phyloP scores from a whole-genome alignment of 1,139 yeast genomes.

The Blastobotrys serpentis region DNA sequence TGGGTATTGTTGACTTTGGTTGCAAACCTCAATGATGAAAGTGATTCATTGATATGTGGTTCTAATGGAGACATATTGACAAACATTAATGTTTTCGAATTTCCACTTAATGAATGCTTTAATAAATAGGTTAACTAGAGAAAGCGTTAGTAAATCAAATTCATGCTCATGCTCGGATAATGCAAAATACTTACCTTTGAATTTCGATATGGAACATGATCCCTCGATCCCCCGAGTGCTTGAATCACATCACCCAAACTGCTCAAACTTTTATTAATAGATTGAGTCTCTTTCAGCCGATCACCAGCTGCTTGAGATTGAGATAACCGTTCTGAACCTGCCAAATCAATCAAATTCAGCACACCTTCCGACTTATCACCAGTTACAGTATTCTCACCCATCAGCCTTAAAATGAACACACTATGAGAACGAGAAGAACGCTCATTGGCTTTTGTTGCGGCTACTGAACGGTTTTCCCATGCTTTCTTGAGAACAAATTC shows the following conservation, averaged over 20 bases:
- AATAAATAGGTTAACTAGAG: conserved; percentile 65
- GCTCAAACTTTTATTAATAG: conserved; percentile 85
- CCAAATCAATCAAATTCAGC: conserved; percentile 74
- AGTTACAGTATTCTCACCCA: conserved; percentile 54
- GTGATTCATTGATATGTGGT: conserved; percentile 67
- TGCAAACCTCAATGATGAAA: conserved; percentile 87
- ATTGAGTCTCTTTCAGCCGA: conserved; percentile 80
- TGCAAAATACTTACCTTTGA: conserved; percentile 42
- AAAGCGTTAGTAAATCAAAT: conserved; percentile 1
- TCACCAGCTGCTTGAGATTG: conserved; percentile 71
- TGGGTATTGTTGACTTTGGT: conserved; percentile 52
- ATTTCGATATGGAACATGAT: conserved; percentile 58
- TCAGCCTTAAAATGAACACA: conserved; percentile 64
- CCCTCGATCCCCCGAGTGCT: conserved; percentile 51
- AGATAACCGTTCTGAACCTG: conserved; percentile 85
- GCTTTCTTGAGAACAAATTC: conserved; percentile 54
- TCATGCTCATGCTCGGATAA: no score
- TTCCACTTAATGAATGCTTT: conserved; percentile 81
- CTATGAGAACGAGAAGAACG: conserved; percentile 74
- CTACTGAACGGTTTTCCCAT: conserved; percentile 60
- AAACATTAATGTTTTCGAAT: conserved; percentile 89
- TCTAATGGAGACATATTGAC: conserved; percentile 77
- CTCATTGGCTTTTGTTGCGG: conserved; percentile 78
- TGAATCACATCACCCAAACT: conserved; percentile 88
- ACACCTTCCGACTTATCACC: conserved; percentile 57